Conservation (phyloP, 1,284 basidiomycete species). For the Volvariella volvacea region DNA sequence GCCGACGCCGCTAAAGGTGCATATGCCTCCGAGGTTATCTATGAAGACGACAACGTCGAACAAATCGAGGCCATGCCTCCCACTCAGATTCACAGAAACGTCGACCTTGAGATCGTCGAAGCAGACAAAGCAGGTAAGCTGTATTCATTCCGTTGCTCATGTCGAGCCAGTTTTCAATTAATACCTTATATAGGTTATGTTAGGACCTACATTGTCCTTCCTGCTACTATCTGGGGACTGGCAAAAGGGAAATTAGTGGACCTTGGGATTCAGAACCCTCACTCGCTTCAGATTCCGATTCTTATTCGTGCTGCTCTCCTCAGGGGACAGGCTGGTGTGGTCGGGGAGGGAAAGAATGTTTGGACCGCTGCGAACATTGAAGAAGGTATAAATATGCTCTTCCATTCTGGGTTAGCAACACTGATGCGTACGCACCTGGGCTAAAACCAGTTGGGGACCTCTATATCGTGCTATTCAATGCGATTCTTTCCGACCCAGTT, state of each 20-base stretch:
- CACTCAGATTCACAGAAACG: constrained; percentile 27
- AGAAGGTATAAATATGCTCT: too few species aligned
- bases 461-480: constrained; percentile 34
- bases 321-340: constrained; percentile 34
- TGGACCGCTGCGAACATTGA: constrained; percentile 41
- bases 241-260: constrained; percentile 31
- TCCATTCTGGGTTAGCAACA: too few species aligned
- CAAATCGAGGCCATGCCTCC: constrained; percentile 29
- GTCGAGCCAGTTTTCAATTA: neutral
- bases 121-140: constrained; percentile 28
- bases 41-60: constrained; percentile 28
- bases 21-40: constrained; percentile 19
- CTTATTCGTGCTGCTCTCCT: constrained; percentile 28
- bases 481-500: constrained; percentile 23
- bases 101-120: constrained; percentile 27
- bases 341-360: constrained; percentile 38
- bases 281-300: constrained; percentile 34
- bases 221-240: constrained; percentile 38
- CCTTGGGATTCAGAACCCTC: constrained; percentile 32
- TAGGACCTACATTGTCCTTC: constrained; percentile 37
- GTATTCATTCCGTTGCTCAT: neutral
- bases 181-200: constrained; percentile 29
- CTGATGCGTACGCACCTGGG: too few species aligned
- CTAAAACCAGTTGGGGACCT: constrained; percentile 33
- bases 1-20: constrained; percentile 27